Conservation (phyloP, 2,329 filamentous ascomycete genomes). For the Penicillium sp. region DNA sequence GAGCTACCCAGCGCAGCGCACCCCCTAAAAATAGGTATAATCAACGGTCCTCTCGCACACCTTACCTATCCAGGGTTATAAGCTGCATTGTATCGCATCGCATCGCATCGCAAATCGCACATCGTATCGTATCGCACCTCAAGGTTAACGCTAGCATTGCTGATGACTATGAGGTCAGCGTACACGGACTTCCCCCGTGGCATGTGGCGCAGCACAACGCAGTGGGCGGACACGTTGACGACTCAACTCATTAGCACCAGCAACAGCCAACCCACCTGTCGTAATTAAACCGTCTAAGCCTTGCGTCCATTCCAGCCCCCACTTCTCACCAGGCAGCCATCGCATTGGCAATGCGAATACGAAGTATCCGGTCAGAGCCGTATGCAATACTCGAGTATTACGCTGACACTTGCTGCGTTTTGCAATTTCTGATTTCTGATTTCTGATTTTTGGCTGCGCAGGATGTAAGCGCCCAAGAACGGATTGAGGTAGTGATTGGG, state of each 20-base stretch:
- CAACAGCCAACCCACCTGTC: too few relatives aligned
- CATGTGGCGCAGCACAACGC: background rate
- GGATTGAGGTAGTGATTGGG: background rate
- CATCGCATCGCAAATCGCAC: background rate
- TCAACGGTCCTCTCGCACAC: background rate
- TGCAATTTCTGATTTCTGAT: constrained; percentile 1
- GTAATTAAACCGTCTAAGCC: constrained; percentile 7
- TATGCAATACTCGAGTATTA: background rate
- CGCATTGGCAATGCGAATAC: constrained; percentile 6
- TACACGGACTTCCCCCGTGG: background rate
- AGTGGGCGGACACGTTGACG: constrained; percentile 1
- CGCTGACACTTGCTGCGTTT: background rate
- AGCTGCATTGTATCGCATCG: background rate
- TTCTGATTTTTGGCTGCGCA: background rate
- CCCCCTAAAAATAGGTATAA: background rate
- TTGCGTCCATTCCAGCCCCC: constrained; percentile 17
- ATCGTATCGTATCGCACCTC: background rate
- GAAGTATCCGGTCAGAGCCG: too few relatives aligned
- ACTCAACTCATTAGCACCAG: too few relatives aligned
- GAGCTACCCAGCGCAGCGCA: background rate
- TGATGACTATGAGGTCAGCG: constrained; percentile 2
- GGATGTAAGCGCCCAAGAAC: background rate
- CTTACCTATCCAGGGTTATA: background rate
- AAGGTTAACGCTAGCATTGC: background rate
- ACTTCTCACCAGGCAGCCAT: constrained; percentile 15